Evolutionary conservation across 192 early-diverging fungal genomes (phyloP).

Genomic region (Entophlyctis luteolus): DNA sequence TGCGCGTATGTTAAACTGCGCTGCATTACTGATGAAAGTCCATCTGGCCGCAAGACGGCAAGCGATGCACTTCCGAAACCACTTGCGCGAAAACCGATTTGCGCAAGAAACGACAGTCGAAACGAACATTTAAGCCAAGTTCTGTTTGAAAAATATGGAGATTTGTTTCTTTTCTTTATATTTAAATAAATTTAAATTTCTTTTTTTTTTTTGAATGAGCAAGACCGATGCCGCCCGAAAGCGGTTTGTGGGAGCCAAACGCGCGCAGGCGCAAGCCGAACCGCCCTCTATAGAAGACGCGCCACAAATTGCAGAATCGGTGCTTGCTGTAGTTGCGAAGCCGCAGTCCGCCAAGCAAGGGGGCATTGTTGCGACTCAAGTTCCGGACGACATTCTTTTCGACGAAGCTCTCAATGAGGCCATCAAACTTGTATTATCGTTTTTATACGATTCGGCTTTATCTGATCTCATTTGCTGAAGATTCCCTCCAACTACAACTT

Average conservation of each 20-base stretch:
- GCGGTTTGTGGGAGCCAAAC: constrained; percentile 36
- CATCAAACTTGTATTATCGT: constrained; percentile 56
- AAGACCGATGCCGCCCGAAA: constrained; percentile 36
- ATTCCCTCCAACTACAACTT: constrained; percentile 97
- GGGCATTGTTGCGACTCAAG: constrained; percentile 62
- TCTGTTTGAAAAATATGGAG: too few species aligned
- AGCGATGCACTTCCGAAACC: too few species aligned
- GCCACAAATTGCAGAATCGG: neutral
- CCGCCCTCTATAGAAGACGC: neutral
- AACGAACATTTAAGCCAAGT: too few species aligned
- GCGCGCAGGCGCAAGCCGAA: neutral
- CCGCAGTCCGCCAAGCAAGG: neutral
- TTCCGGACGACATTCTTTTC: constrained; percentile 81
- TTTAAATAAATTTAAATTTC: too few species aligned
- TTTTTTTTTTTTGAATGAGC: neutral
- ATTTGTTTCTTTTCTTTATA: too few species aligned
- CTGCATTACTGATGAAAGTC: too few species aligned
- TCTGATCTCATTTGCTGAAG: neutral
- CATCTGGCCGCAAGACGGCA: too few species aligned
- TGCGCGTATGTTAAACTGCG: too few species aligned
- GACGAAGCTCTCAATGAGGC: constrained; percentile 78
- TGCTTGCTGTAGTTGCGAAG: neutral
- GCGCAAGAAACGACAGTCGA: too few species aligned
- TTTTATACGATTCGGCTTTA: neutral
- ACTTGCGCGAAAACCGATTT: too few species aligned